Conservation (phyloP, 768 basidiomycete genomes). For the Termitomyces sp. region DNA sequence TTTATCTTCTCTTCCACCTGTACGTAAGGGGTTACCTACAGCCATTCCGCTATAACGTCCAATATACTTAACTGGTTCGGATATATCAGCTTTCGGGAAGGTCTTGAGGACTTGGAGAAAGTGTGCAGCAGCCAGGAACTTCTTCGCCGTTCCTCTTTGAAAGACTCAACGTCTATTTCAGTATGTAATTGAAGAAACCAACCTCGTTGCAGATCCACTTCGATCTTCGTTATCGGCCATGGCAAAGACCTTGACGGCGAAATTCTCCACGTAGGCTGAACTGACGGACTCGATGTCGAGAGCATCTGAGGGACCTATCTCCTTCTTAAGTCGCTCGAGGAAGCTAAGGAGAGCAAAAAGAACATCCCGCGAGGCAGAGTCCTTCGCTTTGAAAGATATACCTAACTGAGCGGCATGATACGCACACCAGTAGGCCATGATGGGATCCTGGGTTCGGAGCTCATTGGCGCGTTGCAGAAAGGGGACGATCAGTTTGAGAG, state of each 20-base stretch:
- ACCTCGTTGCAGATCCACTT: conserved; percentile 72
- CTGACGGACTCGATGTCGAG: conserved; percentile 79
- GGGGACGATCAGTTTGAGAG: conserved; percentile 66
- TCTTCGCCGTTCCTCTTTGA: conserved; percentile 79
- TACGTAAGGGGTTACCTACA: background rate
- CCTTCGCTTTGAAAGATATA: conserved; percentile 68
- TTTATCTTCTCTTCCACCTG: conserved; percentile 85
- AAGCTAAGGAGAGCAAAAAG: conserved; percentile 69
- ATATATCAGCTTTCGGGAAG: conserved; percentile 56
- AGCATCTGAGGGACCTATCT: conserved; percentile 71
- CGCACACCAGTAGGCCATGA: conserved; percentile 95
- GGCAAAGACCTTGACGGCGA: conserved; percentile 85
- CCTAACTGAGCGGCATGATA: conserved; percentile 92
- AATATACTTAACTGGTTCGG: conserved; percentile 47
- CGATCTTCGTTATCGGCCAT: conserved; percentile 91
- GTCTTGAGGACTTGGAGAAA: conserved; percentile 86
- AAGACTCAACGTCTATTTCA: conserved; percentile 3
- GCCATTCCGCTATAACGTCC: background rate
- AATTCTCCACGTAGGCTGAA: conserved; percentile 91
- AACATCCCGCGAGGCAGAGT: conserved; percentile 55
- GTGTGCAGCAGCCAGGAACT: conserved; percentile 91
- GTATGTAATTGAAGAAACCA: conserved; percentile 11
- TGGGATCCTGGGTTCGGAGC: conserved; percentile 72
- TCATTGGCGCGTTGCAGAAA: conserved; percentile 91
- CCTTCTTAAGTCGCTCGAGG: conserved; percentile 77